phyloP scores from a whole-genome alignment of 768 basidiomycete species.

The Ephemerocybe angulata region DNA sequence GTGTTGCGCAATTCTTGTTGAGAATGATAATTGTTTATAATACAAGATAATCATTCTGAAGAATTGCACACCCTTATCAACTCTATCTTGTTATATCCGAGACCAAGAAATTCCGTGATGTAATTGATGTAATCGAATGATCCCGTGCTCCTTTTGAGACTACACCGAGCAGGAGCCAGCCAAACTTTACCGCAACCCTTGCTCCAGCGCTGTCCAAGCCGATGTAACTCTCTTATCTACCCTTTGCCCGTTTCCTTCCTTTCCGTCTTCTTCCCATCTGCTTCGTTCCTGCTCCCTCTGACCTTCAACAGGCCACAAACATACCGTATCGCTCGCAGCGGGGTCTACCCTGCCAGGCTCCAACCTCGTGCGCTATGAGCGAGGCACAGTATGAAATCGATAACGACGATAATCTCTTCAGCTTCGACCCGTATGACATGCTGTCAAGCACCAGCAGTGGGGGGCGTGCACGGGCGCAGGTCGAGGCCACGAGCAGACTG shows the following conservation, averaged over 20 bases:
- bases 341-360: conserved; percentile 9
- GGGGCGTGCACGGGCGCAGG: not conserved
- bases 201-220: not conserved
- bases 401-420: conserved; percentile 49
- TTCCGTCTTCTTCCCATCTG: conserved; percentile 10
- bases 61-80: no score
- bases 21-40: no score
- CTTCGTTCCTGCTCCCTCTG: conserved; percentile 10
- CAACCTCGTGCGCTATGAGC: conserved; percentile 23
- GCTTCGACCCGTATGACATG: conserved; percentile 7
- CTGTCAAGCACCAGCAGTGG: not conserved
- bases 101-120: not conserved
- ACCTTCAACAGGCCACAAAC: not conserved
- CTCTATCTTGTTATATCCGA: no score
- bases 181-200: not conserved
- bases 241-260: not conserved
- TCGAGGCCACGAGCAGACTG: conserved; percentile 6
- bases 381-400: conserved; percentile 43
- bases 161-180: conserved; percentile 4
- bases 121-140: conserved; percentile 7
- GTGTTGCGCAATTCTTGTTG: no score
- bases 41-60: no score
- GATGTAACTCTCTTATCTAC: conserved; percentile 4
- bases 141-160: conserved; percentile 8
- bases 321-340: conserved; percentile 5